These are phyloP conservation scores for Punica granatum DNA, from an alignment of 345 rosid genomes.

Conservation along the genomic window DNA sequence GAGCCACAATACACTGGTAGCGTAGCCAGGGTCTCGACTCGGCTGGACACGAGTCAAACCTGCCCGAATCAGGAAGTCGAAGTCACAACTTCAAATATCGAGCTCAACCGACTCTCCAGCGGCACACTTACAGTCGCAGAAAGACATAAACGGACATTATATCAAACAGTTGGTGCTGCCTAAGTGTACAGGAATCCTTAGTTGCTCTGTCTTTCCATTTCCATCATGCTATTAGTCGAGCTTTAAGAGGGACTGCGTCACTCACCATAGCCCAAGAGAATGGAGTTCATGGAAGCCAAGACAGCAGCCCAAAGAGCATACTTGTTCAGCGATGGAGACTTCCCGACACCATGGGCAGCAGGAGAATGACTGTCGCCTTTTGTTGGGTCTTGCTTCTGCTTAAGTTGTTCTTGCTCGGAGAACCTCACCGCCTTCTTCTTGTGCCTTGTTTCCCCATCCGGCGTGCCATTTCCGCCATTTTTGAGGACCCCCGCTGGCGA, in stretches of 20 bases:
- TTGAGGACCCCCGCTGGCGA: neutral
- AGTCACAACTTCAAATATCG: neutral
- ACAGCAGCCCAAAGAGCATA: slow-evolving; percentile 29
- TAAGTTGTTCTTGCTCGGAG: neutral
- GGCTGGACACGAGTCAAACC: no score
- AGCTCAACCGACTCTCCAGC: no score
- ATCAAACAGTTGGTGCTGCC: neutral
- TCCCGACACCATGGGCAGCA: neutral
- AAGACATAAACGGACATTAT: neutral
- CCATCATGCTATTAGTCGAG: neutral
- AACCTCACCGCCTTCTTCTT: neutral
- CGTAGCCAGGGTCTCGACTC: no score
- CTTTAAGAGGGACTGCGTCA: neutral
- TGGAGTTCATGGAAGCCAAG: slow-evolving; percentile 39
- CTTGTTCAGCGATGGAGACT: slow-evolving; percentile 17
- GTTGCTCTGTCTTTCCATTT: no score
- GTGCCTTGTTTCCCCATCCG: neutral
- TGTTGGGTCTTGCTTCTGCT: neutral
- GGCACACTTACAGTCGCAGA: no score
- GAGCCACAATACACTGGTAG: no score
- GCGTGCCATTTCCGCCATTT: neutral
- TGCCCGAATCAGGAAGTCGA: neutral
- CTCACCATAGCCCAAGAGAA: slow-evolving; percentile 44
- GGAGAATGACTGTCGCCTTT: neutral
- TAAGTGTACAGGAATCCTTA: neutral